These are phyloP conservation scores for Suillus variegatus DNA, from an alignment of 768 basidiomycete species.

Conservation along the genomic window DNA sequence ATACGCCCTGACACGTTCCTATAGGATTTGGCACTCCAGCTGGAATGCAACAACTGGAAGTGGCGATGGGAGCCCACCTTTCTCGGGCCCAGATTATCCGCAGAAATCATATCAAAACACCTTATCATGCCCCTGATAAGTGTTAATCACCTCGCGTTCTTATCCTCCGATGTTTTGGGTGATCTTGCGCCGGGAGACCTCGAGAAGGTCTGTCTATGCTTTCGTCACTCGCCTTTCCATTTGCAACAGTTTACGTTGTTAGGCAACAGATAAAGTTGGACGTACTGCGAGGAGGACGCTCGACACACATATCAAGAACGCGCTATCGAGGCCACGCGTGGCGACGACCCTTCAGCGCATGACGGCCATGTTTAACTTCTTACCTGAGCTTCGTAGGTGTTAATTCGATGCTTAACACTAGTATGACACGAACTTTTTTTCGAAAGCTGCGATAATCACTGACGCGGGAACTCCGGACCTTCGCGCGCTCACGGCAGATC, in stretches of 20 bases:
- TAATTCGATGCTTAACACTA: slow-evolving; percentile 8
- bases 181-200: slow-evolving; percentile 59
- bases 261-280: slow-evolving; percentile 73
- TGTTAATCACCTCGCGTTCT: slow-evolving; percentile 66
- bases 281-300: slow-evolving; percentile 66
- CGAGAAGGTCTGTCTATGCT: slow-evolving; percentile 54
- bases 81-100: slow-evolving; percentile 62
- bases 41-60: slow-evolving; percentile 62
- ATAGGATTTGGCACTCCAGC: slow-evolving; percentile 67
- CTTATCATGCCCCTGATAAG: slow-evolving; percentile 78
- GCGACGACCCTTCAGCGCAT: slow-evolving; percentile 69
- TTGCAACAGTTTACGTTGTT: slow-evolving; percentile 9
- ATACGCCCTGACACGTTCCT: slow-evolving; percentile 16
- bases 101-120: slow-evolving; percentile 77
- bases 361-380: slow-evolving; percentile 71
- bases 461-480: slow-evolving; percentile 49
- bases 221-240: slow-evolving; percentile 8
- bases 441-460: slow-evolving; percentile 52
- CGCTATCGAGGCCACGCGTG: slow-evolving; percentile 65
- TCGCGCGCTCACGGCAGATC: slow-evolving; percentile 20
- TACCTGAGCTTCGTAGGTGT: slow-evolving; percentile 62
- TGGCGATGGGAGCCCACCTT: slow-evolving; percentile 81
- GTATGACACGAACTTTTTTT: slow-evolving; percentile 17
- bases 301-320: slow-evolving; percentile 74
- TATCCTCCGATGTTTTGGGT: slow-evolving; percentile 56